Conservation (phyloP, 257 asterid genomes). For the Solanum pimpinellifolium region DNA sequence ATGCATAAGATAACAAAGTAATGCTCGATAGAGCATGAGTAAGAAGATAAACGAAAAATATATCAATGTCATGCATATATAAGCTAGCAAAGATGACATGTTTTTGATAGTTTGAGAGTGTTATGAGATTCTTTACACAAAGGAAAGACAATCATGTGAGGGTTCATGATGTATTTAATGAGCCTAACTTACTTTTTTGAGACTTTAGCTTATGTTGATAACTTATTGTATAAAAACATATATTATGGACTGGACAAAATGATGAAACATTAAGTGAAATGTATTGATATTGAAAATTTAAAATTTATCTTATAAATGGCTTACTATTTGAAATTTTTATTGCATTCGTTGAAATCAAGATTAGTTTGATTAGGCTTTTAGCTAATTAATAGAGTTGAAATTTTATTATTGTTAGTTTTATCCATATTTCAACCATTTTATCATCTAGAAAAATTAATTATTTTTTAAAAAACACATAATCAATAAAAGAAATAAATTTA, state of each 20-base stretch:
- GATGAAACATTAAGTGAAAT: not conserved
- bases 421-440: no score
- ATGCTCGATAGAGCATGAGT: no score
- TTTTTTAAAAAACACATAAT: not conserved
- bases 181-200: no score
- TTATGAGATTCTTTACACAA: not conserved
- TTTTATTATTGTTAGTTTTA: no score
- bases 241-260: not conserved
- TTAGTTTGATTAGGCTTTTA: not conserved
- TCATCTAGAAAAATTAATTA: not conserved
- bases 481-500: not conserved
- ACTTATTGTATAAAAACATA: not conserved
- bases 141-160: not conserved
- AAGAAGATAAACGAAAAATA: no score
- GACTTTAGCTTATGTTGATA: not conserved
- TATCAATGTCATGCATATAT: no score
- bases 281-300: no score
- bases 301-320: not conserved
- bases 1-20: no score
- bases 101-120: not conserved
- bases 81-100: not conserved
- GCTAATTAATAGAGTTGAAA: not conserved
- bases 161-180: not conserved
- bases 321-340: not conserved
- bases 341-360: not conserved